A percentile compares a stretch with the other conserved stretches of the same genome.
Evolutionary conservation across 495 filamentous ascomycete species (phyloP).

Genomic region (Penicillium salamii): DNA sequence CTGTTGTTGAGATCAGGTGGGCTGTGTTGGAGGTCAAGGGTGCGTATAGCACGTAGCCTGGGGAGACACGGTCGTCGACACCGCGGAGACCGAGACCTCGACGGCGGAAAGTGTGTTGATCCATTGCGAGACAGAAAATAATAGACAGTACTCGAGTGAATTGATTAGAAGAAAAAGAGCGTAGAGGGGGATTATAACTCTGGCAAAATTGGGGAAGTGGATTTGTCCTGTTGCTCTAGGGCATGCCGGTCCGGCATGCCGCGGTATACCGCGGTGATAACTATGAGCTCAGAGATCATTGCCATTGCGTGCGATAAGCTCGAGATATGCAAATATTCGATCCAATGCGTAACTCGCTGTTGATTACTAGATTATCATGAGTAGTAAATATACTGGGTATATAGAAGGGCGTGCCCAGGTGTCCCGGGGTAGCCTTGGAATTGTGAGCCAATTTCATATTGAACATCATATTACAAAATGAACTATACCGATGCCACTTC

Average conservation of each 20-base stretch:
- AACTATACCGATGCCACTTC: too few relatives aligned
- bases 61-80: conserved; percentile 36
- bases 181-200: background rate
- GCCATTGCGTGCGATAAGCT: conserved; percentile 23
- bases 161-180: background rate
- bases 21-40: conserved; percentile 41
- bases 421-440: background rate
- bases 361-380: conserved; percentile 38
- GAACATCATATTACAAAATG: conserved; percentile 1
- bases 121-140: too few relatives aligned
- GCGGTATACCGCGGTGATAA: conserved; percentile 29
- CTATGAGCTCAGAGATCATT: conserved; percentile 1
- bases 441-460: background rate
- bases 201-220: background rate
- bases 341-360: background rate
- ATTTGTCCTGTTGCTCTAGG: conserved; percentile 5
- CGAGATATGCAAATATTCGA: conserved; percentile 17
- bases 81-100: conserved; percentile 42
- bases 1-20: conserved; percentile 39
- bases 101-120: conserved; percentile 43
- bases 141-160: too few relatives aligned
- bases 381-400: background rate
- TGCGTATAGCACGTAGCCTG: conserved; percentile 43
- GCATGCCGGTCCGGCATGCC: conserved; percentile 24
- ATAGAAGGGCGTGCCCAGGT: conserved; percentile 9